These are phyloP conservation scores for Akanthomyces muscarius DNA, from an alignment of 2,329 filamentous ascomycete genomes.

Conservation along the genomic window DNA sequence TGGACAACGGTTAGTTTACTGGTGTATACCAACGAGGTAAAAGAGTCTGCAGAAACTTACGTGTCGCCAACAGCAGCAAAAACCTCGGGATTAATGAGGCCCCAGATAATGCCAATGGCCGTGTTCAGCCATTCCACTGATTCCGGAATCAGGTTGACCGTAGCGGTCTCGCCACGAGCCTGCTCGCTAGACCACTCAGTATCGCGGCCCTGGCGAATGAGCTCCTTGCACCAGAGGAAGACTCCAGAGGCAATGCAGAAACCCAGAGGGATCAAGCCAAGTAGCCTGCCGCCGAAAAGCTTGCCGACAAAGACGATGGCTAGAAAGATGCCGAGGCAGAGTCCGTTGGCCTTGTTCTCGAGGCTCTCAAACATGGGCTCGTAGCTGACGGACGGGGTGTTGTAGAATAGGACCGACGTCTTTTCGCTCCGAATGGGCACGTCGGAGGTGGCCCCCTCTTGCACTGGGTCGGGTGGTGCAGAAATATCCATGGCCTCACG, in stretches of 20 bases:
- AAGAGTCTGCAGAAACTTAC: conserved; percentile 24
- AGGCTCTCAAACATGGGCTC: conserved; percentile 79
- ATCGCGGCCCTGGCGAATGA: conserved; percentile 76
- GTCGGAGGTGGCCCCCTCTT: conserved; percentile 79
- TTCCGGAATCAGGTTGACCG: conserved; percentile 84
- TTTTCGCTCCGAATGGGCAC: conserved; percentile 95
- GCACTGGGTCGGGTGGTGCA: conserved; percentile 82
- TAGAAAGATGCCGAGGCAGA: conserved; percentile 68
- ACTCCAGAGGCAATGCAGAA: conserved; percentile 71
- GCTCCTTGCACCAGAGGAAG: conserved; percentile 85
- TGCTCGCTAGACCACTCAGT: conserved; percentile 87
- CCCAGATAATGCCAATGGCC: conserved; percentile 79
- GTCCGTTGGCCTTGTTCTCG: conserved; percentile 67
- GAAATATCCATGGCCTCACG: conserved; percentile 82
- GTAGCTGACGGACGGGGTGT: conserved; percentile 83
- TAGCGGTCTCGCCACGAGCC: conserved; percentile 77
- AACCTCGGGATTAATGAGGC: conserved; percentile 91
- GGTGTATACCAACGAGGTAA: background rate
- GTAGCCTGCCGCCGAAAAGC: conserved; percentile 71
- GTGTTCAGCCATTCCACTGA: conserved; percentile 97
- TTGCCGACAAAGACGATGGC: conserved; percentile 74
- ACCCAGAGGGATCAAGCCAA: conserved; percentile 71
- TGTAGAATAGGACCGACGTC: conserved; percentile 94
- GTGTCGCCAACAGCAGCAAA: conserved; percentile 90
- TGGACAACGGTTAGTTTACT: conserved; percentile 22